These are phyloP conservation scores for Phaseolus coccineus DNA, from an alignment of 331 rosid genomes.

Conservation along the genomic window DNA sequence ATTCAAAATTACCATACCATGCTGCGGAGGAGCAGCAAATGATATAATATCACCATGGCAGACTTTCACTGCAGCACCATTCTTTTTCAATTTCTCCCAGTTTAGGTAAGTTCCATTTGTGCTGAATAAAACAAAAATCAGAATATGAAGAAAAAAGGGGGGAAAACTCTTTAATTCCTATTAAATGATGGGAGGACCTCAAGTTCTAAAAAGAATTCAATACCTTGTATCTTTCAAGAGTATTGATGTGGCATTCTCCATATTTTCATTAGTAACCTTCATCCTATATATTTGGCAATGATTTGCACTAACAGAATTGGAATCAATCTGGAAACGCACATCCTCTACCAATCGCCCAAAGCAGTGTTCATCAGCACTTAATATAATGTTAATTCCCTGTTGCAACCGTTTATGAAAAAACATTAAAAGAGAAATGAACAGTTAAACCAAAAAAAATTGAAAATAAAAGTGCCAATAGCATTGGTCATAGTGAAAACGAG, in stretches of 20 bases:
- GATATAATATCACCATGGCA: slow-evolving; percentile 90
- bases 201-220: slow-evolving; percentile 21
- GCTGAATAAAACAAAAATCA: slow-evolving; percentile 56
- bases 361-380: slow-evolving; percentile 77
- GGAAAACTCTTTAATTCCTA: not conserved
- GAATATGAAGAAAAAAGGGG: not conserved
- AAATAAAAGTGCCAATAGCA: not conserved
- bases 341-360: slow-evolving; percentile 73
- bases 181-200: not conserved
- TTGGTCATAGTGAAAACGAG: not conserved
- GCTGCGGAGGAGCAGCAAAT: slow-evolving; percentile 89
- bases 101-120: slow-evolving; percentile 91
- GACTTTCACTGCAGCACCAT: slow-evolving; percentile 66
- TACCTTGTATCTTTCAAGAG: slow-evolving; percentile 89
- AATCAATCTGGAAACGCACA: slow-evolving; percentile 78
- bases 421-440: not conserved
- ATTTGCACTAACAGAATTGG: slow-evolving; percentile 67
- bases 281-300: slow-evolving; percentile 80
- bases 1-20: slow-evolving; percentile 73
- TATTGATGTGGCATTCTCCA: slow-evolving; percentile 52
- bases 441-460: not conserved
- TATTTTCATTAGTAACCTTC: slow-evolving; percentile 53
- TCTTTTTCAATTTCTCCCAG: slow-evolving; percentile 78
- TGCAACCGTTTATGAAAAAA: slow-evolving; percentile 34
- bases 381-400: slow-evolving; percentile 83